Base-by-base conservation (phyloP, 2,329 filamentous ascomycete species). In the Hypocreales sp. region DNA sequence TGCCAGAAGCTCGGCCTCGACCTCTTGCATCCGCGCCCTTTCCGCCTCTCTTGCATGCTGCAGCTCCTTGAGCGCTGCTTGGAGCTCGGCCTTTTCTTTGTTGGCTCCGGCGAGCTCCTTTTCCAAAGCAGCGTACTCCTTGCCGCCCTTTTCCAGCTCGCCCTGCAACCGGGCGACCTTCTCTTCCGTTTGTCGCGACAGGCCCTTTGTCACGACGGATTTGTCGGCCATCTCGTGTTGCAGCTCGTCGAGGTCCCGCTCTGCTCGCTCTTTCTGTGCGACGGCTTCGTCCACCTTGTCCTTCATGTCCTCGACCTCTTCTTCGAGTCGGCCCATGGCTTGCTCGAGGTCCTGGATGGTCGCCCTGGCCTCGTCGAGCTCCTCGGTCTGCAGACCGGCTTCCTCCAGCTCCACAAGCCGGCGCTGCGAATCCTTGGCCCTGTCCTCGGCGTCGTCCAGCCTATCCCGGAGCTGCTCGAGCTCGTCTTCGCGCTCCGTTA, bases 171-270 rank as follows among this genome's bases (percentile, higher is more conserved):
- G 70, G 27, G 60, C 55, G 7, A 72, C 56, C 47, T 73, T 81
- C 38, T 81, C 77, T 41, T 86, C 78, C 12, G 82, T 64, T 49
- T 86, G 79, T 18, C 78, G 68, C 28, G 72, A 79, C 7, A 82
- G 60, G 3, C 76, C 78, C 44, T 79, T 83, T 9, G 77, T 79
- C 28, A 72, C 71, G 20, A 83, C 65, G 0, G 79, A 86, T 40
- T 83, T 84, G 51, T 86, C 76, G 14, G 77, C 67, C 64, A 84
- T 71, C 40, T 84, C 79, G 29, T 81, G 76, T 35, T 80, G 77
- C 15, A 84, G 59, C 41, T 77, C 71, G 39, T 73, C 63, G 11
- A 77, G 53, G 32, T 77, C 64, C 6, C 51, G 54, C 39, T 73
- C 66, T 3, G 71, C 71, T 17, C 64, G 60, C 14, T 68, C 57